phyloP scores from a whole-genome alignment of 257 asterid genomes.

The Jaltomata sinuosa region DNA sequence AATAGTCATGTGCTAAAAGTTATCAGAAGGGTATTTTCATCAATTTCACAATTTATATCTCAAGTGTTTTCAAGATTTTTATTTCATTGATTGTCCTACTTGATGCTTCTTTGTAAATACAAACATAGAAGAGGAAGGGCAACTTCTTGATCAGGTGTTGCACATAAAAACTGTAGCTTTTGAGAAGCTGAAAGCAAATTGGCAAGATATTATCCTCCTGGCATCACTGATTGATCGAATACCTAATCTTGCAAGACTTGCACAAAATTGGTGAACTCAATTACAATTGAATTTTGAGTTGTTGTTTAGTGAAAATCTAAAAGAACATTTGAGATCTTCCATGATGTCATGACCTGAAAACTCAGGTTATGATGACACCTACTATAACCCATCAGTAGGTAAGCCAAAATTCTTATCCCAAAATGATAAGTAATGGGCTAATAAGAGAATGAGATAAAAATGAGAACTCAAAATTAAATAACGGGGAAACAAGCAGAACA shows the following conservation, averaged over 20 bases:
- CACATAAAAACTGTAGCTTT: conserved; percentile 45
- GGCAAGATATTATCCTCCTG: conserved; percentile 58
- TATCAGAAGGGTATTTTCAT: not conserved
- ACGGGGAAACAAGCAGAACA: too few relatives aligned
- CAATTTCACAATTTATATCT: not conserved
- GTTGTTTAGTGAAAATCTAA: too few relatives aligned
- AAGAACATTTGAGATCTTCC: too few relatives aligned
- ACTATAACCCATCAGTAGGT: too few relatives aligned
- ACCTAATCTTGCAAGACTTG: conserved; percentile 95
- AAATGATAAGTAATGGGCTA: too few relatives aligned
- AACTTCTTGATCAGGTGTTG: conserved; percentile 60
- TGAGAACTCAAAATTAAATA: too few relatives aligned
- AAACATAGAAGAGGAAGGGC: conserved; percentile 70
- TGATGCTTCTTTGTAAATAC: conserved; percentile 9
- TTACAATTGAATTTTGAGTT: too few relatives aligned
- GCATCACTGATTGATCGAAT: conserved; percentile 88
- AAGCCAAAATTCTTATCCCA: too few relatives aligned
- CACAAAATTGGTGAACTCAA: conserved; percentile 86
- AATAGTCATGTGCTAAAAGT: not conserved
- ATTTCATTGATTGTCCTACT: not conserved
- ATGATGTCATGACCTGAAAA: too few relatives aligned
- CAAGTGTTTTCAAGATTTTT: not conserved
- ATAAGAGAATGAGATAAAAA: too few relatives aligned
- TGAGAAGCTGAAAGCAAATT: conserved; percentile 49
- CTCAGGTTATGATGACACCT: too few relatives aligned